Conservation (phyloP, 2,329 filamentous ascomycete genomes). For the Neopestalotiopsis sp. region DNA sequence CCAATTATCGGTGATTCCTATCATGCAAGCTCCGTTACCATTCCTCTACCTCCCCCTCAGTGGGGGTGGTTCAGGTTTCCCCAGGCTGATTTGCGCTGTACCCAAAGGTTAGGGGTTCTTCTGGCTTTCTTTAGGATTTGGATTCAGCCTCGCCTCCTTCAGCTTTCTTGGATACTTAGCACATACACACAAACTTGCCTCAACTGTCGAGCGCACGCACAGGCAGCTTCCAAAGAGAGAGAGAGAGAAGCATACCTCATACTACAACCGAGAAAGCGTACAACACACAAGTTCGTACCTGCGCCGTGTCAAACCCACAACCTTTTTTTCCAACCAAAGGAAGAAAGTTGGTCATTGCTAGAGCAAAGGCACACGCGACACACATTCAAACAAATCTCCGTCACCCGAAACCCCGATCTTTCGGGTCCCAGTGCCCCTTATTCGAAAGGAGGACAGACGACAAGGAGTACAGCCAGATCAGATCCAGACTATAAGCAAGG, state of each 20-base stretch:
- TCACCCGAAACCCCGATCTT: background rate
- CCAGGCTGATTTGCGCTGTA: slow-evolving; percentile 3
- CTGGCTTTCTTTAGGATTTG: background rate
- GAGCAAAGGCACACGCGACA: background rate
- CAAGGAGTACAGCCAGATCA: slow-evolving; percentile 24
- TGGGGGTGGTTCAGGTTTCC: background rate
- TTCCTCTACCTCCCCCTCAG: background rate
- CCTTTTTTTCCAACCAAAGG: background rate
- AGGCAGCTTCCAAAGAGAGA: background rate
- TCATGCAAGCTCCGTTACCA: background rate
- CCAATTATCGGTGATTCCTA: background rate
- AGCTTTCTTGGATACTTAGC: background rate
- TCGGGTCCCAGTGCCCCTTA: background rate
- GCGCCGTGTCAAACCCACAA: background rate
- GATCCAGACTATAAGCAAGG: slow-evolving; percentile 30
- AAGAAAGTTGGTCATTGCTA: background rate
- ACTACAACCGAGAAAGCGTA: background rate
- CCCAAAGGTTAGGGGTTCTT: background rate
- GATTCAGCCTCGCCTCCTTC: slow-evolving; percentile 1
- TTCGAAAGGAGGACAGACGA: background rate
- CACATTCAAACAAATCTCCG: background rate
- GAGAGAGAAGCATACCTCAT: background rate
- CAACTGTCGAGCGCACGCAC: background rate
- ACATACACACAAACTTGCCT: background rate
- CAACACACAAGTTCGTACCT: background rate